Evolutionary conservation across 495 filamentous ascomycete species (phyloP).

Genomic region (Xylaria telfairii): DNA sequence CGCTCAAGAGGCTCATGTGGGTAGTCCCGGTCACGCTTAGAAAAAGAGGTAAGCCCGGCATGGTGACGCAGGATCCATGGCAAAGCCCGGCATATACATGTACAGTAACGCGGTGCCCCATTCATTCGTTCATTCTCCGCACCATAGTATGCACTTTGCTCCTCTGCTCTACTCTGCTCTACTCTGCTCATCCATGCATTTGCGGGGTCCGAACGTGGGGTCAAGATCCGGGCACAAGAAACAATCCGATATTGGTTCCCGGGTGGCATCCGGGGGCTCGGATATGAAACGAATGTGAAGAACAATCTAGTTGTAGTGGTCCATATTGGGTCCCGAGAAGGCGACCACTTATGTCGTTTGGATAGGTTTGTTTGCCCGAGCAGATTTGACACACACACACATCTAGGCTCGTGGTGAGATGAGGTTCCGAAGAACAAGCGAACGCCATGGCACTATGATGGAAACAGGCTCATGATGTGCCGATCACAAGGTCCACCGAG

Average conservation of each 20-base stretch:
- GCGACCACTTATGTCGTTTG: background rate
- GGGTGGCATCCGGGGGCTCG: background rate
- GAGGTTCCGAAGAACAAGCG: background rate
- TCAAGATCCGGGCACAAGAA: background rate
- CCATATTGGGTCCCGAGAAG: background rate
- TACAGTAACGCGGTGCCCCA: background rate
- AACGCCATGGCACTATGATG: slow-evolving; percentile 4
- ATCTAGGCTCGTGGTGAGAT: background rate
- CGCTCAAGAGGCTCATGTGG: slow-evolving; percentile 20
- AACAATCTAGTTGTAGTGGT: background rate
- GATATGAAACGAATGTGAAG: background rate
- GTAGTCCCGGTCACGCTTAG: slow-evolving; percentile 9
- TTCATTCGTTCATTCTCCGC: background rate
- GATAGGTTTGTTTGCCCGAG: background rate
- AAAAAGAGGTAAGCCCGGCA: background rate
- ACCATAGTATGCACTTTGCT: background rate
- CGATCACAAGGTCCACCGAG: slow-evolving; percentile 18
- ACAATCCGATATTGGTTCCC: background rate
- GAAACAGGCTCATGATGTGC: slow-evolving; percentile 12
- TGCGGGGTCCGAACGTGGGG: slow-evolving; percentile 17
- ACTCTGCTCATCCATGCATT: background rate
- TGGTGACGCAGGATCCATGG: background rate
- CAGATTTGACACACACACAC: too few relatives aligned
- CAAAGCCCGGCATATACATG: slow-evolving; percentile 1
- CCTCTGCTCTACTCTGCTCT: background rate